Evolutionary conservation across 495 filamentous ascomycete genomes (phyloP).

Genomic region (Tuber microsphaerosporum): DNA sequence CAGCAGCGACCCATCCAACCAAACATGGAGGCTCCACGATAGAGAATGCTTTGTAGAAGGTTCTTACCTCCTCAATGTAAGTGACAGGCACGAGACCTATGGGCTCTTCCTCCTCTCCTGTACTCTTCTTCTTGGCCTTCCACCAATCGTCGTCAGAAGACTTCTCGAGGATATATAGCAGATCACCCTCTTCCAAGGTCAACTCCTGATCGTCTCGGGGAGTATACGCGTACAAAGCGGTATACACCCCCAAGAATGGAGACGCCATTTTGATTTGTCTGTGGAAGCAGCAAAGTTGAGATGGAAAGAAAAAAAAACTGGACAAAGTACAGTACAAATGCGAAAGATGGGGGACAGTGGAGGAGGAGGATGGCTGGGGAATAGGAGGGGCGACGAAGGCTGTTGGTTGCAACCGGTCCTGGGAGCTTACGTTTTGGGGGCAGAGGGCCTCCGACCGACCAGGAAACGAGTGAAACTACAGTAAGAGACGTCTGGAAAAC

Average conservation of each 20-base stretch:
- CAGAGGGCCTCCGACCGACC: not conserved
- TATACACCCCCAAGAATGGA: constrained; percentile 79
- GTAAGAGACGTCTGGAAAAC: not conserved
- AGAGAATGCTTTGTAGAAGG: constrained; percentile 12
- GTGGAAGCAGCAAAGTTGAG: constrained; percentile 10
- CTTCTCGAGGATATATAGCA: constrained; percentile 89
- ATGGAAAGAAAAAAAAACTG: constrained; percentile 11
- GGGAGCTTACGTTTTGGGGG: constrained; percentile 26
- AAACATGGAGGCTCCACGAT: constrained; percentile 7
- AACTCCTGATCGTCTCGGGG: constrained; percentile 87
- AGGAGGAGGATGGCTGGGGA: constrained; percentile 10
- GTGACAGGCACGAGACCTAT: constrained; percentile 90
- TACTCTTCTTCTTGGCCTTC: constrained; percentile 95
- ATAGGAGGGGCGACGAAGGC: constrained; percentile 34
- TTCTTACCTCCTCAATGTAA: constrained; percentile 88
- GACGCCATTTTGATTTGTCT: constrained; percentile 33
- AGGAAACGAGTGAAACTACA: not conserved
- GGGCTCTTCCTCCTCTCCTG: constrained; percentile 84
- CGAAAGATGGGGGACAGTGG: constrained; percentile 7
- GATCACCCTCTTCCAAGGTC: constrained; percentile 75
- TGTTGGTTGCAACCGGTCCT: constrained; percentile 26
- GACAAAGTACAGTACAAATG: constrained; percentile 12
- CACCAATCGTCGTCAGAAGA: constrained; percentile 89
- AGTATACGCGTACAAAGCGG: constrained; percentile 85
- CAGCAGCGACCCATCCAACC: constrained; percentile 10